These are phyloP conservation scores for Anthostomella pinea DNA, from an alignment of 2,329 filamentous ascomycete species.

Conservation along the genomic window DNA sequence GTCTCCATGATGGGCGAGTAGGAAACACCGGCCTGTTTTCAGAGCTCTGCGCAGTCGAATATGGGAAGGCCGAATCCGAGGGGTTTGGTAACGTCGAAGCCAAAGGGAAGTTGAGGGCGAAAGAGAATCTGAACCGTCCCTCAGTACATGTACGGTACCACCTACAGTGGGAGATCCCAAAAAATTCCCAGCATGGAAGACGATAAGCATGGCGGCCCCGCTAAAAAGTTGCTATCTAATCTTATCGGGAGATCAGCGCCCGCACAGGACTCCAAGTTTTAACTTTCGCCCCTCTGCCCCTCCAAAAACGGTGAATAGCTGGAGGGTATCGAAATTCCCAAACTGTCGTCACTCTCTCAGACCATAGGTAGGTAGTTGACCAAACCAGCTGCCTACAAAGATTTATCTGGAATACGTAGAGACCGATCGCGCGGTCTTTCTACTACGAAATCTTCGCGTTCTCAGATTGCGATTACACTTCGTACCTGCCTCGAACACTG, in stretches of 20 bases:
- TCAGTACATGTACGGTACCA: too few species aligned
- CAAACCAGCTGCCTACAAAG: too few species aligned
- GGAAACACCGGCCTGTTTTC: background rate
- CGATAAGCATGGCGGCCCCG: slow-evolving; percentile 13
- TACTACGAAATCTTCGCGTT: too few species aligned
- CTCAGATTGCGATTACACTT: too few species aligned
- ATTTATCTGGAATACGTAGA: too few species aligned
- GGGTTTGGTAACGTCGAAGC: too few species aligned
- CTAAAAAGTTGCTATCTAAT: slow-evolving; percentile 11
- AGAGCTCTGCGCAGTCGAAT: background rate
- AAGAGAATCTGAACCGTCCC: too few species aligned
- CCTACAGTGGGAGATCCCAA: slow-evolving; percentile 5
- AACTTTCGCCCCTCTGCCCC: slow-evolving; percentile 20
- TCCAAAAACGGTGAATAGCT: slow-evolving; percentile 6
- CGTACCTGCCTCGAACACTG: background rate
- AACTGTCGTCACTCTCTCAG: too few species aligned
- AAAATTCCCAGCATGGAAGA: slow-evolving; percentile 14
- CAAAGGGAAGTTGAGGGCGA: background rate
- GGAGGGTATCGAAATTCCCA: too few species aligned
- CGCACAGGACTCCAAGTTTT: slow-evolving; percentile 13
- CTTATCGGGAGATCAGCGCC: slow-evolving; percentile 5
- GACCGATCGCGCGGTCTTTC: too few species aligned
- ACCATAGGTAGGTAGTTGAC: too few species aligned
- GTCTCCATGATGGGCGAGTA: slow-evolving; percentile 23
- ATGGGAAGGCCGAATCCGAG: slow-evolving; percentile 1